These are phyloP conservation scores for Carex sylvatica DNA, from an alignment of 202 grass and related monocot genomes.

Conservation along the genomic window DNA sequence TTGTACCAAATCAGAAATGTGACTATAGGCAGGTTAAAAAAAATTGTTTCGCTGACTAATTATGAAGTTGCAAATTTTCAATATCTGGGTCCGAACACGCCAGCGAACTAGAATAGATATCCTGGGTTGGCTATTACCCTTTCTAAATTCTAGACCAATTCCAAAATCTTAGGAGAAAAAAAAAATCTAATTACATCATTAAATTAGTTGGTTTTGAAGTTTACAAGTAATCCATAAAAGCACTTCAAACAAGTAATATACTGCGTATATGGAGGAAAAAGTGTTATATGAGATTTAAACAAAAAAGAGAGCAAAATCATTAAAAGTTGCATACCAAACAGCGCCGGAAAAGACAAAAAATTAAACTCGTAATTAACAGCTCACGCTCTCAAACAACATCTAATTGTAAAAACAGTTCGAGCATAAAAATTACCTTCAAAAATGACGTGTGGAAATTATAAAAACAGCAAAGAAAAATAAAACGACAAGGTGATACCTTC, in stretches of 20 bases:
- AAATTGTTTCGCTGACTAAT: background rate
- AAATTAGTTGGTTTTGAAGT: background rate
- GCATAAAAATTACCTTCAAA: background rate
- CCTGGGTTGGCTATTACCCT: background rate
- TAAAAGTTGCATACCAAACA: background rate
- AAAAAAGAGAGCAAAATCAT: background rate
- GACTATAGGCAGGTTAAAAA: background rate
- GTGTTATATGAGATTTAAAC: background rate
- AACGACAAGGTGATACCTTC: conserved; percentile 33
- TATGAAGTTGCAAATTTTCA: background rate
- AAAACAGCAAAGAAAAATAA: background rate
- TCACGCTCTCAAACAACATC: background rate
- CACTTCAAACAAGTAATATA: background rate
- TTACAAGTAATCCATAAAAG: background rate
- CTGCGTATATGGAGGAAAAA: no score
- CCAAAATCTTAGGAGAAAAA: background rate
- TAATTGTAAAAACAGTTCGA: background rate
- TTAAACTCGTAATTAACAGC: background rate
- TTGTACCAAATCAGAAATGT: background rate
- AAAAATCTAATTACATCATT: background rate
- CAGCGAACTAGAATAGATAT: background rate
- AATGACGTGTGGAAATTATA: background rate
- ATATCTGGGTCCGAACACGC: background rate
- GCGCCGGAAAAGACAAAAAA: background rate
- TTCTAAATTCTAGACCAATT: background rate